A percentile compares a stretch with the other conserved stretches of the same genome.
These are phyloP conservation scores for Fomitiporia mediterranea DNA, from an alignment of 1,284 basidiomycete genomes.

Conservation along the genomic window DNA sequence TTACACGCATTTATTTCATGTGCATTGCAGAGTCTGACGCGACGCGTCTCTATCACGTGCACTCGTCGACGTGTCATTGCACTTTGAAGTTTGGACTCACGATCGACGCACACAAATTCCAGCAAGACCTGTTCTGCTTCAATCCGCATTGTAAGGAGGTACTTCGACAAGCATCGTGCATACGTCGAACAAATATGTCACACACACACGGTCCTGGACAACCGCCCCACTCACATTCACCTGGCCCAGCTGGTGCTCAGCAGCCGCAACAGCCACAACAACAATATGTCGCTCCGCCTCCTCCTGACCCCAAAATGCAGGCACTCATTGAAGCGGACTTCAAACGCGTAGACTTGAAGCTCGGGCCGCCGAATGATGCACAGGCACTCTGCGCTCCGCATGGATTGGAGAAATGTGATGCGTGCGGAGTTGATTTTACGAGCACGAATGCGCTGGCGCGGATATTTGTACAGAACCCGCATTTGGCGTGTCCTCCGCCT, in stretches of 20 bases:
- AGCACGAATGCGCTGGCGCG: slow-evolving; percentile 69
- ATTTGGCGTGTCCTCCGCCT: slow-evolving; percentile 76
- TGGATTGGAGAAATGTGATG: slow-evolving; percentile 63
- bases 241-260: neutral
- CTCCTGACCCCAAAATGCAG: slow-evolving; percentile 32
- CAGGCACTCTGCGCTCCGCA: slow-evolving; percentile 58
- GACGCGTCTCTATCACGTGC: slow-evolving; percentile 8
- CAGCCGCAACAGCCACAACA: neutral
- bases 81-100: neutral
- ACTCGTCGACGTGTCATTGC: slow-evolving; percentile 1
- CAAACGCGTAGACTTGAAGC: slow-evolving; percentile 50
- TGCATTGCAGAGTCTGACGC: too few relatives aligned
- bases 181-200: neutral
- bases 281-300: slow-evolving; percentile 3
- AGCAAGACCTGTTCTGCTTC: neutral
- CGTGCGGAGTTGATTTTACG: slow-evolving; percentile 68
- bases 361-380: slow-evolving; percentile 48
- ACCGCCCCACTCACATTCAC: slow-evolving; percentile 1
- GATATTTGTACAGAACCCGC: slow-evolving; percentile 65
- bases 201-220: slow-evolving; percentile 5
- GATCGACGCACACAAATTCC: neutral
- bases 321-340: slow-evolving; percentile 73
- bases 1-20: too few relatives aligned
- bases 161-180: neutral
- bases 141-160: neutral